Percentiles rank a stretch among this genome's conserved stretches.
phyloP scores from a whole-genome alignment of 2,329 filamentous ascomycete genomes.

The Sarocladium brachiariae region DNA sequence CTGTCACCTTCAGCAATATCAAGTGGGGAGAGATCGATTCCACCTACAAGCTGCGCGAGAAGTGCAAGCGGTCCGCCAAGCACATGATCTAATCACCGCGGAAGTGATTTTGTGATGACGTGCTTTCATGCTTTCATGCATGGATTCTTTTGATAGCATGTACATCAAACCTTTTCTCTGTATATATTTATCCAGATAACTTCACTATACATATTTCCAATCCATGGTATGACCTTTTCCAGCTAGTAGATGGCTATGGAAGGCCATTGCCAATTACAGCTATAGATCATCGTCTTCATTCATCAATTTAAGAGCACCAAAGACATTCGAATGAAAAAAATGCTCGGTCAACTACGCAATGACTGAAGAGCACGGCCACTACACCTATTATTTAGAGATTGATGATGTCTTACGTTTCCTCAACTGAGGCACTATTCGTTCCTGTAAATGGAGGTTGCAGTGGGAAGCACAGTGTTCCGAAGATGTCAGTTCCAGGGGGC shows the following conservation, averaged over 20 bases:
- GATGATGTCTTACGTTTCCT: too few species aligned
- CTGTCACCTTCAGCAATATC: constrained; percentile 49
- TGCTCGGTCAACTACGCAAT: background rate
- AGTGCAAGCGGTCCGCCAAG: constrained; percentile 2
- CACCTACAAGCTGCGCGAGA: constrained; percentile 30
- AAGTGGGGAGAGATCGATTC: constrained; percentile 55
- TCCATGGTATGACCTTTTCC: too few species aligned
- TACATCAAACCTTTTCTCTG: too few species aligned
- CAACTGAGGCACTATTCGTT: too few species aligned
- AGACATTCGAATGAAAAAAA: background rate
- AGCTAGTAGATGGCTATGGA: too few species aligned
- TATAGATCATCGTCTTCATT: background rate
- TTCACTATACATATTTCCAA: too few species aligned
- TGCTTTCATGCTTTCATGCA: background rate
- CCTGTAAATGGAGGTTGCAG: too few species aligned
- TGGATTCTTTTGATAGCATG: background rate
- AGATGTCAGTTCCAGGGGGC: too few species aligned
- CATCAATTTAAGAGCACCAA: too few species aligned
- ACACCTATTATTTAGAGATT: too few species aligned
- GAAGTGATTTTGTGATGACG: background rate
- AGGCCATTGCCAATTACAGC: background rate
- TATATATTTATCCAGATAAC: too few species aligned
- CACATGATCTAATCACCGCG: background rate
- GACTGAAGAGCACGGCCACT: background rate
- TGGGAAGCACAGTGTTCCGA: too few species aligned